phyloP scores from a whole-genome alignment of 768 basidiomycete species.

The Pleurotus salmoneostramineus region DNA sequence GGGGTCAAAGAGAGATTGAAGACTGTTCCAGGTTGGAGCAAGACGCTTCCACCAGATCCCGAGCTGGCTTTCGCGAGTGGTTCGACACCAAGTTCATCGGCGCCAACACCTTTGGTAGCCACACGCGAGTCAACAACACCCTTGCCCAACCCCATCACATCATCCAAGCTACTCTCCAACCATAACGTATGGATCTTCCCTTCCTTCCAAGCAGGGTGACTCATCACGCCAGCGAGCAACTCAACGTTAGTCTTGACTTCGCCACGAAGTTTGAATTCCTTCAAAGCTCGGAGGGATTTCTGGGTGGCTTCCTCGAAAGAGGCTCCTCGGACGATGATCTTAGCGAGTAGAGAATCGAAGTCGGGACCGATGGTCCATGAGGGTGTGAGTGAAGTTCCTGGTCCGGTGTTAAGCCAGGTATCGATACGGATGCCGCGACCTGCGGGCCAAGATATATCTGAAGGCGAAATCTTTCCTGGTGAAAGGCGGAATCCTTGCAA shows the following conservation, averaged over 20 bases:
- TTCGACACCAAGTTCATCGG: background rate
- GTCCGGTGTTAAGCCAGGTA: conserved; percentile 74
- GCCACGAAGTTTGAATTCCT: conserved; percentile 77
- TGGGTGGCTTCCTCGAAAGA: conserved; percentile 81
- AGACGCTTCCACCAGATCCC: conserved; percentile 1
- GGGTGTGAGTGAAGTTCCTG: conserved; percentile 40
- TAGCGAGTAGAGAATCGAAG: conserved; percentile 87
- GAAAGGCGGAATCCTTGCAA: conserved; percentile 74
- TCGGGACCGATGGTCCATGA: conserved; percentile 52
- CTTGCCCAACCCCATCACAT: conserved; percentile 17
- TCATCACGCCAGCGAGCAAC: conserved; percentile 26
- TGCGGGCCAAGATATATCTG: conserved; percentile 64
- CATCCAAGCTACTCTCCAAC: conserved; percentile 27
- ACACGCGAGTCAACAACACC: background rate
- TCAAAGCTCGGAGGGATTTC: conserved; percentile 78
- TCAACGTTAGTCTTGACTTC: conserved; percentile 29
- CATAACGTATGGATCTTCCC: conserved; percentile 31
- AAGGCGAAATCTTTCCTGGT: conserved; percentile 78
- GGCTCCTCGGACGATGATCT: conserved; percentile 74
- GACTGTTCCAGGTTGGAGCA: conserved; percentile 31
- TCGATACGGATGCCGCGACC: conserved; percentile 87
- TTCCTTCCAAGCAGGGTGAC: conserved; percentile 24
- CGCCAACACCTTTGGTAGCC: background rate
- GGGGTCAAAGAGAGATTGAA: conserved; percentile 27
- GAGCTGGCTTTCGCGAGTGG: background rate